Base-by-base conservation (phyloP, 1,284 basidiomycete species). In the Apiotrichum mycotoxinovorans region DNA sequence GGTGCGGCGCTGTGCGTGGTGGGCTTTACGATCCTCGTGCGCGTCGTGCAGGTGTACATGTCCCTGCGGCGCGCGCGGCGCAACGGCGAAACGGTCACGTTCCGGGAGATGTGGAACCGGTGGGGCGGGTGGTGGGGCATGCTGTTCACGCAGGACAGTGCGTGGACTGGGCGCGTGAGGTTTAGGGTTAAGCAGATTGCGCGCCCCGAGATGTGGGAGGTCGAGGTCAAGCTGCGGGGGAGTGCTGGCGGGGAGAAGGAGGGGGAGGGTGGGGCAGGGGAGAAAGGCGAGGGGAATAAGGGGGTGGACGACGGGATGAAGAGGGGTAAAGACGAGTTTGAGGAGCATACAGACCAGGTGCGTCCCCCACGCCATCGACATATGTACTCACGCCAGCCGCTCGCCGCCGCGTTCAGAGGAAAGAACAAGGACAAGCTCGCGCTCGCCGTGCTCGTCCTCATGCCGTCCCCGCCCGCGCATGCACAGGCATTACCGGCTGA, bases 81-180 rank as follows among this genome's bases (percentile, higher is more conserved):
- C 2, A 7, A 18, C 1, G 61, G 57, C 23, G 56, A 58, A 20
- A 2, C 37, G 0, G 25, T 53, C 22, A 58, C 56, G 4, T 65
- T 66, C 50, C n/a, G 52, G 14, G 17, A 49, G 18, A 45, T 58
- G 41, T 66, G 66, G 66, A 17, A 40, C 14, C 43, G 50, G 10
- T 57, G 56, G 22, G 66, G 63, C 14, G 65, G 62, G 4, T 56
- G 61, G 51, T 62, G 58, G 57, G 61, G 61, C 4, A 54, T 60
- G 26, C n/a, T 65, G 18, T 57, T 54, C 15, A 18, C 30, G 9
- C 46, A 40, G 10, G 26, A 23, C n/a, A 23, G 41, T n/a, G 30
- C 30, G 17, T 15, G 7, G 15, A 18, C n/a, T 3, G 18, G 20
- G 4, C n/a, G 20, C 20, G 11, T 41, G 20, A 4, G 26, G 9